Conservation (phyloP, 1,284 basidiomycete genomes). For the Rhodotorula sp. region DNA sequence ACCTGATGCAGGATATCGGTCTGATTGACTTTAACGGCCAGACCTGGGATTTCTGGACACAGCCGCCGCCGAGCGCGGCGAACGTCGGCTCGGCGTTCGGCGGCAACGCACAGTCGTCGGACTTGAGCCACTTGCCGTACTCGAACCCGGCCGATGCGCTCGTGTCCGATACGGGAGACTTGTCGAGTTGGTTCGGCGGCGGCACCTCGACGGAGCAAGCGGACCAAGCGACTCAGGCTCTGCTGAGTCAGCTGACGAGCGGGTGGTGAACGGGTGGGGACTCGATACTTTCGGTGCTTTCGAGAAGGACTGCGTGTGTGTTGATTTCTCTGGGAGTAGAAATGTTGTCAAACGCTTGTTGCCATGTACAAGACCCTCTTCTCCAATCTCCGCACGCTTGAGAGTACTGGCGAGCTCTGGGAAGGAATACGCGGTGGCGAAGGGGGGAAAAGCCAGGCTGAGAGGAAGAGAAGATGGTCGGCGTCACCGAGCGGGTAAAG, state of each 20-base stretch:
- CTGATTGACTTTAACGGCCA: constrained; percentile 11
- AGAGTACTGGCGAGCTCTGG: too few relatives aligned
- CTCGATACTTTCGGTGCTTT: background rate
- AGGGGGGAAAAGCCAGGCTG: background rate
- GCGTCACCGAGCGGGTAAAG: background rate
- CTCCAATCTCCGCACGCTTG: too few relatives aligned
- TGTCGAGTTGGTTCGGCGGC: constrained; percentile 11
- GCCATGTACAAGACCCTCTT: too few relatives aligned
- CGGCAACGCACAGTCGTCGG: background rate
- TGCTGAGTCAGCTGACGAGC: constrained; percentile 17
- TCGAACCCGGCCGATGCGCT: background rate
- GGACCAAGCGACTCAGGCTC: constrained; percentile 20
- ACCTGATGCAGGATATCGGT: constrained; percentile 18
- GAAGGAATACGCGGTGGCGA: too few relatives aligned
- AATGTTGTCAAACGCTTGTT: too few relatives aligned
- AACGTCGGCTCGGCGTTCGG: background rate
- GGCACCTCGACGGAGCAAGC: background rate
- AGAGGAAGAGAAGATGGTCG: background rate
- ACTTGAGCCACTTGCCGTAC: background rate
- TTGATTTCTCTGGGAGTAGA: too few relatives aligned
- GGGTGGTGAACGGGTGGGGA: constrained; percentile 19
- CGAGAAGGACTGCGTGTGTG: too few relatives aligned
- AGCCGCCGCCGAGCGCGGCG: background rate
- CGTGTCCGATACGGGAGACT: background rate
- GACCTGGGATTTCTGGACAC: constrained; percentile 20